Evolutionary conservation across 495 filamentous ascomycete genomes (phyloP), one percentile per base, ranked within the genome.

Genomic region (Physcia stellaris): DNA sequence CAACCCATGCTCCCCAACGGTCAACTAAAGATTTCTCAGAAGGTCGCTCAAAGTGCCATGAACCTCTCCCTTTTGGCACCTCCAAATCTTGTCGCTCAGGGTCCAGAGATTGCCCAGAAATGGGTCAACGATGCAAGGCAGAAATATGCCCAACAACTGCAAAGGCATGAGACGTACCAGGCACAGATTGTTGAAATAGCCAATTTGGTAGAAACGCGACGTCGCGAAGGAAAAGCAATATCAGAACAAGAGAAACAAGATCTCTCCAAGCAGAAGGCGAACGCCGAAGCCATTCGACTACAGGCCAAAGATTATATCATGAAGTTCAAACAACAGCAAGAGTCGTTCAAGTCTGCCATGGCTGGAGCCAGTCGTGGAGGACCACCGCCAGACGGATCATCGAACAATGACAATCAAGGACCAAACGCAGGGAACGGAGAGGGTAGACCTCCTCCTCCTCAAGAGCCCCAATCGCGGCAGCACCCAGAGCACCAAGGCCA

Each of bases 121-220:
- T 73, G 62, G 66, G 55, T 70, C 22, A 53, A 56, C 7, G 69
- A 74, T 47, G 64, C 65, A n/a, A 67, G 61, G 37, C 49, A 62
- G 17, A 59, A 64, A 42, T 71, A 71, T 49, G 70, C 67, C 12
- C 61, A 64, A 37, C 59, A 63, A 4, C 53, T 73, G 16, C 66
- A 72, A 48, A 71, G 64, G 41, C 62, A 67, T 34, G 69, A 74
- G 37, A 57, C 61, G 12, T 61, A 62, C n/a, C 51, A 58, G 9
- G 21, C 17, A 0, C 35, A 35, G 17, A 15, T 57, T 9, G 27
- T 29, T 32, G 31, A 48, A 9, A 19, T 57, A 23, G 56, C 57
- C 6, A 55, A 60, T 3, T 52, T 59, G 24, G 40, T 54, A 9
- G 59, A 64, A 6, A 39, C 58, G 36, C 62, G 61, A 4, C 61